These are phyloP conservation scores for Microsporum ferrugineum DNA, from an alignment of 2,329 filamentous ascomycete genomes.

Conservation along the genomic window DNA sequence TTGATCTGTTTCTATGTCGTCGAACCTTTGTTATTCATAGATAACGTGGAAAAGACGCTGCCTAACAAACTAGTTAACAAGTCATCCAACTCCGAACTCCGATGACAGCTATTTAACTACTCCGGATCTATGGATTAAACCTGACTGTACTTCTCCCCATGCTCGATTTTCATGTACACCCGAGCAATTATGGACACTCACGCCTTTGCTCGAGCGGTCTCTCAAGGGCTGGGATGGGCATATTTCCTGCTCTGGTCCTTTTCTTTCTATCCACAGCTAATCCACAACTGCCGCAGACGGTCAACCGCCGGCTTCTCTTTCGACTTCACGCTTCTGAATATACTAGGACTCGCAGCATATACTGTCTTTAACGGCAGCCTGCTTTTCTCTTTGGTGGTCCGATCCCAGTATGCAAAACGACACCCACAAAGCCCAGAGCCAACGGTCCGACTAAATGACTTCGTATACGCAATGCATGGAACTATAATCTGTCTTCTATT, in stretches of 20 bases:
- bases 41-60: no score
- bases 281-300: neutral
- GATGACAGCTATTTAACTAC: no score
- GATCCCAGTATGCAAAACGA: neutral
- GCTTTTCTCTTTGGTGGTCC: neutral
- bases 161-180: no score
- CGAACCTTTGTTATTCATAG: no score
- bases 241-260: constrained; percentile 2
- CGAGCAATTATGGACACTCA: no score
- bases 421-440: neutral
- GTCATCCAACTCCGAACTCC: no score
- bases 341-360: neutral
- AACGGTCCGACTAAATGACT: neutral
- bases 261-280: neutral
- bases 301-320: neutral
- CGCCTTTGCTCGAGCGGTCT: neutral
- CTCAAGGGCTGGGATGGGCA: neutral
- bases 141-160: no score
- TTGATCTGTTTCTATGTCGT: no score
- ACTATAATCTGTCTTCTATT: neutral
- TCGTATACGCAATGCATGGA: neutral
- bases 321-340: neutral
- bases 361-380: neutral
- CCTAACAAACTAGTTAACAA: no score
- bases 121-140: no score